A percentile compares a stretch with the other conserved stretches of the same genome.
phyloP scores from a whole-genome alignment of 495 filamentous ascomycete species.

The Penicillium egyptiacum region DNA sequence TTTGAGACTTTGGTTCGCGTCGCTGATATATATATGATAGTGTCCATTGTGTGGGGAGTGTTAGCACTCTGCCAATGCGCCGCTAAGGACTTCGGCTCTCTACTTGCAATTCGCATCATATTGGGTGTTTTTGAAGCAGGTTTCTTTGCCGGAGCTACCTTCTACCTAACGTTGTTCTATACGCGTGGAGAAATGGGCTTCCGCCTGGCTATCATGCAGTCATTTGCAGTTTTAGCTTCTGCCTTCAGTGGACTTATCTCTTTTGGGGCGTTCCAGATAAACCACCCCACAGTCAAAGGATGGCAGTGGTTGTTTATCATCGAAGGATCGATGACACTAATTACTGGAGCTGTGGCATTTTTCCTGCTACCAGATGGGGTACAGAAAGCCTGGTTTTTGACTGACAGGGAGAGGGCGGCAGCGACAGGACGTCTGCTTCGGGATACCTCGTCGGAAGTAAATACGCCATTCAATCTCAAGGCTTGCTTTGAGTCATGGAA shows the following conservation, averaged over 20 bases:
- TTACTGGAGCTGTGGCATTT: constrained; percentile 59
- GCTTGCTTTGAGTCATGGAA: constrained; percentile 32
- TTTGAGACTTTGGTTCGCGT: neutral
- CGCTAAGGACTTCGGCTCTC: constrained; percentile 54
- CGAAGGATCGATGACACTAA: constrained; percentile 61
- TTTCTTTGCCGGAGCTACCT: constrained; percentile 61
- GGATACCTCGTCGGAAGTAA: constrained; percentile 32
- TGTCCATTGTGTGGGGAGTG: constrained; percentile 49
- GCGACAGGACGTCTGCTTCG: constrained; percentile 28
- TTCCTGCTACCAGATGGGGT: constrained; percentile 63
- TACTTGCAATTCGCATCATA: constrained; percentile 47
- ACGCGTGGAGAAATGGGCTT: constrained; percentile 64
- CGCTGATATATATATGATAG: neutral
- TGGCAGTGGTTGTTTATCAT: constrained; percentile 78
- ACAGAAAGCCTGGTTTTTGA: constrained; percentile 60
- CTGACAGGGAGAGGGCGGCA: constrained; percentile 50
- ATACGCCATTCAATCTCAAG: constrained; percentile 28
- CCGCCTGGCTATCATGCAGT: constrained; percentile 70
- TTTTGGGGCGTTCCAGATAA: constrained; percentile 69
- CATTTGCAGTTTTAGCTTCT: constrained; percentile 63
- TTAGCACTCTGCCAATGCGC: constrained; percentile 41
- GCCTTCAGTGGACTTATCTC: constrained; percentile 67
- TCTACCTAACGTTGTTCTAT: constrained; percentile 59
- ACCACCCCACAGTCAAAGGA: constrained; percentile 45
- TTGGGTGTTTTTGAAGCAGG: constrained; percentile 60